Percentiles rank a stretch among this genome's conserved stretches.
Evolutionary conservation across 495 filamentous ascomycete genomes (phyloP).

Genomic region (Penicillium parvum): DNA sequence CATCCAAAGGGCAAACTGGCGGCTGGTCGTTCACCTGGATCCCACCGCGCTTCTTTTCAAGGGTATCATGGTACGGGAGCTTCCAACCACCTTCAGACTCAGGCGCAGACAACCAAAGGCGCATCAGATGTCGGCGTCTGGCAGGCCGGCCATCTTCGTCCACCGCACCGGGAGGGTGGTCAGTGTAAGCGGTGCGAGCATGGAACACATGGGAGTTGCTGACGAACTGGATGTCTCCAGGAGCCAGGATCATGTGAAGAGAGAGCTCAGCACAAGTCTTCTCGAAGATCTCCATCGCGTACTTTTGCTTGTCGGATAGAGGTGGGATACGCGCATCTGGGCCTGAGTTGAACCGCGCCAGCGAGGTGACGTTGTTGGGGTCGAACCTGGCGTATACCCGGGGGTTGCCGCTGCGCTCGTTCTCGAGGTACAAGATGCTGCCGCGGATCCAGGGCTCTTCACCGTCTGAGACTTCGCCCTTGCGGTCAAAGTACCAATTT

Average conservation of each 20-base stretch:
- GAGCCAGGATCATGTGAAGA: constrained; percentile 66
- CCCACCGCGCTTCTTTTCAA: constrained; percentile 73
- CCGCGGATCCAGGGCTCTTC: constrained; percentile 69
- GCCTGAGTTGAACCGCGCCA: constrained; percentile 57
- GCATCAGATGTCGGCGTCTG: constrained; percentile 66
- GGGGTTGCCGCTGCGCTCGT: constrained; percentile 27
- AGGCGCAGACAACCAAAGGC: constrained; percentile 72
- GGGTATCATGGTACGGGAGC: constrained; percentile 65
- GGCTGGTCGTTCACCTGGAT: constrained; percentile 72
- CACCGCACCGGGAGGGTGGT: constrained; percentile 46
- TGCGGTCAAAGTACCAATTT: constrained; percentile 86
- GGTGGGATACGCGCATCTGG: constrained; percentile 50
- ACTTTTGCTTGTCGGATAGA: constrained; percentile 54
- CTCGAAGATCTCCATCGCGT: constrained; percentile 58
- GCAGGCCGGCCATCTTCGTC: constrained; percentile 32
- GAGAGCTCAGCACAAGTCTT: constrained; percentile 56
- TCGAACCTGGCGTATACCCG: constrained; percentile 52
- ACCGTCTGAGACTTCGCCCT: constrained; percentile 67
- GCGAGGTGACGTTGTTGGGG: constrained; percentile 63
- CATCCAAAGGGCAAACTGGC: constrained; percentile 59
- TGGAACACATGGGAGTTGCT: constrained; percentile 62
- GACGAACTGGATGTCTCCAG: constrained; percentile 71
- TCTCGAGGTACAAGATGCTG: constrained; percentile 65
- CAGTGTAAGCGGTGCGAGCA: constrained; percentile 59
- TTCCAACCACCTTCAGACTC: constrained; percentile 78